phyloP scores from a whole-genome alignment of 805 yeast genomes.

The Wickerhamomyces tratensis region DNA sequence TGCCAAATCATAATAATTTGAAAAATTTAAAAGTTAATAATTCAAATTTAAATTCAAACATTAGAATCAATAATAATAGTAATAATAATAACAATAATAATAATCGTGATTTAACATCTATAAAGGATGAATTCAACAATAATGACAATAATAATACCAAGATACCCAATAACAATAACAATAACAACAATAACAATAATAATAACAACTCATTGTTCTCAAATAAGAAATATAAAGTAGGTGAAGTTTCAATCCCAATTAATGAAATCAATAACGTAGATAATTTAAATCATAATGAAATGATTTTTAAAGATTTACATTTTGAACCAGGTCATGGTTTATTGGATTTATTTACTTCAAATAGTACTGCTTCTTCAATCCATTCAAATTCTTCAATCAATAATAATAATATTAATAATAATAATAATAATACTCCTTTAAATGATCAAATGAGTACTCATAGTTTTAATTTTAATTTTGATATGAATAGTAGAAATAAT shows the following conservation, averaged over 20 bases:
- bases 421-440: slow-evolving; percentile 1
- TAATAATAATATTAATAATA: not conserved
- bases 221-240: slow-evolving; percentile 18
- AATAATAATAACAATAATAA: not conserved
- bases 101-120: not conserved
- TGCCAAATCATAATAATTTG: too few species aligned
- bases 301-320: slow-evolving; percentile 22
- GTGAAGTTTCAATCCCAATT: slow-evolving; percentile 27
- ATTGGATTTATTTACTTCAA: slow-evolving; percentile 27
- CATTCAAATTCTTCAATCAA: not conserved
- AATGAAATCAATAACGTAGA: slow-evolving; percentile 25
- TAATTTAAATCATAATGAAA: slow-evolving; percentile 10
- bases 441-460: slow-evolving; percentile 1
- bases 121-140: too few species aligned
- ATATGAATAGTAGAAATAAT: slow-evolving; percentile 1
- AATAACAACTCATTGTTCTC: not conserved
- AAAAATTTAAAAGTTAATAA: not conserved
- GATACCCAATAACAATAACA: too few species aligned
- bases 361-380: slow-evolving; percentile 2
- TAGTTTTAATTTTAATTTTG: slow-evolving; percentile 1
- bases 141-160: too few species aligned
- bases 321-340: slow-evolving; percentile 28
- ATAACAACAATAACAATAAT: too few species aligned
- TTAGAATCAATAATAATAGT: not conserved
- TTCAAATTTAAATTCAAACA: not conserved